Conservation (phyloP, 768 basidiomycete species). For the Suillus subluteus region DNA sequence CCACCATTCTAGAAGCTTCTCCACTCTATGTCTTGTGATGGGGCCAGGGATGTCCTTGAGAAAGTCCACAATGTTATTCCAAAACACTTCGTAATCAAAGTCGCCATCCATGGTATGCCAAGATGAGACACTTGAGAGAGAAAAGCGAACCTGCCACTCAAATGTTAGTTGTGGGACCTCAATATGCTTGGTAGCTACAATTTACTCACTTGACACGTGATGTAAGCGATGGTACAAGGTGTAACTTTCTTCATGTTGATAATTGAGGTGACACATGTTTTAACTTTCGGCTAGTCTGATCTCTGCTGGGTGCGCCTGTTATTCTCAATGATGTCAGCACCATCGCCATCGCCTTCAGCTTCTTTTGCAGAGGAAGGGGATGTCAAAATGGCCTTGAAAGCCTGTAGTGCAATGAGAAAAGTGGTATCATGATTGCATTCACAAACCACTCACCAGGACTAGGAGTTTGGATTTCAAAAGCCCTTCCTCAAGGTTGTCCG, state of each 20-base stretch:
- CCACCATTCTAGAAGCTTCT: slow-evolving; percentile 19
- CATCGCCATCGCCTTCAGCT: neutral
- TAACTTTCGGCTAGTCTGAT: neutral
- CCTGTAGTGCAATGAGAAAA: slow-evolving; percentile 7
- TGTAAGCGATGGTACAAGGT: slow-evolving; percentile 29
- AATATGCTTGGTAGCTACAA: neutral
- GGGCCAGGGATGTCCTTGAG: slow-evolving; percentile 14
- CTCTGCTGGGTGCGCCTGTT: neutral
- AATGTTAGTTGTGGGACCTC: neutral
- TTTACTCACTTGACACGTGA: slow-evolving; percentile 25
- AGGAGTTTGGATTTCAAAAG: neutral
- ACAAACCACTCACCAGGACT: neutral
- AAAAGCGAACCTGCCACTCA: slow-evolving; percentile 17
- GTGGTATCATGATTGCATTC: neutral
- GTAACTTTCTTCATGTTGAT: neutral
- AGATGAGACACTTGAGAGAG: slow-evolving; percentile 12
- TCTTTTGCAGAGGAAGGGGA: slow-evolving; percentile 17
- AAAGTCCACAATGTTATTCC: slow-evolving; percentile 19
- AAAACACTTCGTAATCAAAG: slow-evolving; percentile 19
- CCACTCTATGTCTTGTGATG: neutral
- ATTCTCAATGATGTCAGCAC: neutral
- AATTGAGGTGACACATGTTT: slow-evolving; percentile 7
- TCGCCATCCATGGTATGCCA: slow-evolving; percentile 14
- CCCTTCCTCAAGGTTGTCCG: neutral
- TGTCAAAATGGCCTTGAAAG: slow-evolving; percentile 17